Evolutionary conservation across 2,329 filamentous ascomycete genomes (phyloP), one percentile per base, ranked within the genome.

Genomic region (Aspergillus niger): DNA sequence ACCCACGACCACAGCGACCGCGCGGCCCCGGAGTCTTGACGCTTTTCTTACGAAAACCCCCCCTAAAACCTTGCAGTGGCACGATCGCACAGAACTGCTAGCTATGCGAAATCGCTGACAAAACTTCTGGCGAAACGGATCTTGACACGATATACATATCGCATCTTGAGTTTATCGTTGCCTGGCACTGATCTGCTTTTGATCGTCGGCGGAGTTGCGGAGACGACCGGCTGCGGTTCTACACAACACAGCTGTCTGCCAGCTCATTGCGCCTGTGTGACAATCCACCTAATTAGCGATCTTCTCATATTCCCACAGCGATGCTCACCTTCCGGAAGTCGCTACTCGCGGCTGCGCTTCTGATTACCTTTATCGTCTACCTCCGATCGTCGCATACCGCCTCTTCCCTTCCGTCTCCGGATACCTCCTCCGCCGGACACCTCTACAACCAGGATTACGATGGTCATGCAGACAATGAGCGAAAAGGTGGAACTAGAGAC

Each of bases 241-340:
- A 50, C 26, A 32, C 17, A 26, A 17, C 15, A 15, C 7, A 8
- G 36, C 32, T 50, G 24, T 28, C n/a, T 50, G 28, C 26, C 47
- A 59, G 20, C 41, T 44, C 20, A 44, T 44, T 44, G 41, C 20
- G 20, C 41, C 10, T 44, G 20, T 48, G 55, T 54, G 55, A 50
- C 32, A 43, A 44, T 49, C 41, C 51, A 30, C 38, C 53, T 47
- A 24, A 30, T 47, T 59, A 32, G 61, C 59, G 57, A 39, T 52
- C 8, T 39, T 26, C 30, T 43, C 55, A 30, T 48, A 41, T 24
- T 22, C 57, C 15, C 47, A 36, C 64, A 39, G 69, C 59, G 58
- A 96, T 96, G 91, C 84, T 93, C 74, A 90, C 90, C 71, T 91
- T 91, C 73, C 86, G 88, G 72, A 89, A 90, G 77, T 90, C 90